Evolutionary conservation across 139 green algal genomes (phyloP).

Genomic region (Desmodesmus armatus): DNA sequence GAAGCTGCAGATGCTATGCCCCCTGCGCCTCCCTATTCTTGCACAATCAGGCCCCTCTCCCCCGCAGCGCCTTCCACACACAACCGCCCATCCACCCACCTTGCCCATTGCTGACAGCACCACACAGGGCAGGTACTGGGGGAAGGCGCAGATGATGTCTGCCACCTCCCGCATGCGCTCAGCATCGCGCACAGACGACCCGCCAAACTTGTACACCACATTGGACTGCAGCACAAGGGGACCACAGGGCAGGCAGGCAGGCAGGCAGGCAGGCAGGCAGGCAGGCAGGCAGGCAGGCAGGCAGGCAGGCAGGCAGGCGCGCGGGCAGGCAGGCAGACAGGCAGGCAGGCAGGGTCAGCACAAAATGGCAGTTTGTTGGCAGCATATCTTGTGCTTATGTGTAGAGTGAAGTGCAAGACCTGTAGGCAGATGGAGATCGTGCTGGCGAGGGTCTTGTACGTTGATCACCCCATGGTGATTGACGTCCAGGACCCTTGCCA

Average conservation of each 20-base stretch:
- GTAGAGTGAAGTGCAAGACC: background rate
- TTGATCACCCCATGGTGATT: too few relatives aligned
- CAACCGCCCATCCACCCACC: too few relatives aligned
- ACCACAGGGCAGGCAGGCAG: conserved; percentile 1
- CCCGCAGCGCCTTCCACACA: too few relatives aligned
- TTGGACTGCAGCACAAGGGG: conserved; percentile 60
- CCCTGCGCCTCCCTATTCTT: background rate
- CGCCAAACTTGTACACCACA: conserved; percentile 98
- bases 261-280: conserved; percentile 9
- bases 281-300: conserved; percentile 17
- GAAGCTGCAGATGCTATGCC: conserved; percentile 87
- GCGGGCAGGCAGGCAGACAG: background rate
- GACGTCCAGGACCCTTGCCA: too few relatives aligned
- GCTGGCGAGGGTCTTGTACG: too few relatives aligned
- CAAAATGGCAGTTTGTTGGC: background rate
- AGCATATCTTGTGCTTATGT: too few relatives aligned
- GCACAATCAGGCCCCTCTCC: too few relatives aligned
- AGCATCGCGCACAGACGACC: conserved; percentile 91
- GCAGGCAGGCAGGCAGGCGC: background rate
- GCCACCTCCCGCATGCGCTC: conserved; percentile 94
- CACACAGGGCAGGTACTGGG: conserved; percentile 86
- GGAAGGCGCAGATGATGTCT: conserved; percentile 92
- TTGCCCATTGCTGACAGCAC: conserved; percentile 99
- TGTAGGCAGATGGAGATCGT: background rate
- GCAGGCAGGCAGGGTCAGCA: background rate